Base-by-base conservation (phyloP, 495 filamentous ascomycete genomes). In the Tuber melanosporum region DNA sequence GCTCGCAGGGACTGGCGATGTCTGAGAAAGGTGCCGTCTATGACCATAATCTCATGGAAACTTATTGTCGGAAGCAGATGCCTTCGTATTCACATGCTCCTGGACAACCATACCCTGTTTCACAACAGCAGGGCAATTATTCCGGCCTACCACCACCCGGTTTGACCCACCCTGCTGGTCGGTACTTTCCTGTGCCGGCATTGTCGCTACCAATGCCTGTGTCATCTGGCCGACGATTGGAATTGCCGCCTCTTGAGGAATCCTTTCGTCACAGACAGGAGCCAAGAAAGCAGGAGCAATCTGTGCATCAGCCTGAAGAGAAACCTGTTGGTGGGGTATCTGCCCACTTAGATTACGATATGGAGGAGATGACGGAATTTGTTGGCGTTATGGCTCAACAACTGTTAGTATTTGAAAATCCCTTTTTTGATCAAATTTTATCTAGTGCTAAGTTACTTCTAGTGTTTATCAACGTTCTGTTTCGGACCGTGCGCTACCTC, bases 311-410 rank as follows among this genome's bases (percentile, higher is more conserved):
- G 71, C 47, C 80, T 72, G 82, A 83, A 66, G 82, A 83, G 47
- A 83, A 81, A 62, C 80, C 80, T 19, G 77, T 79, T 71, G 95
- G 95, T 86, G 95, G 95, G 80, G 96, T 99, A 57, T 94, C 95
- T 81, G 93, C 93, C 74, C 91, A 96, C 85, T 89, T 99, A 84
- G 96, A 99, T 87, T 99, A 99, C 85, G 95, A 98, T 84, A 95
- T 98, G 90, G 94, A 97, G 79, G 88, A 93, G 84, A 99, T 98
- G 94, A 92, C 94, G 74, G 94, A 98, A 83, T 99, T 97, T 86
- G 95, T 99, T 83, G 91, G 94, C 73, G 92, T 97, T 83, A 96
- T 94, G 90, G 90, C 95, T 73, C 90, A 92, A 85, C 87, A 89
- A 88, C 89, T 94, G 90, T 92, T 91, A 32, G 57, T 89, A 89